Evolutionary conservation across 192 early-diverging fungal genomes (phyloP).

Genomic region (Podila epigama): DNA sequence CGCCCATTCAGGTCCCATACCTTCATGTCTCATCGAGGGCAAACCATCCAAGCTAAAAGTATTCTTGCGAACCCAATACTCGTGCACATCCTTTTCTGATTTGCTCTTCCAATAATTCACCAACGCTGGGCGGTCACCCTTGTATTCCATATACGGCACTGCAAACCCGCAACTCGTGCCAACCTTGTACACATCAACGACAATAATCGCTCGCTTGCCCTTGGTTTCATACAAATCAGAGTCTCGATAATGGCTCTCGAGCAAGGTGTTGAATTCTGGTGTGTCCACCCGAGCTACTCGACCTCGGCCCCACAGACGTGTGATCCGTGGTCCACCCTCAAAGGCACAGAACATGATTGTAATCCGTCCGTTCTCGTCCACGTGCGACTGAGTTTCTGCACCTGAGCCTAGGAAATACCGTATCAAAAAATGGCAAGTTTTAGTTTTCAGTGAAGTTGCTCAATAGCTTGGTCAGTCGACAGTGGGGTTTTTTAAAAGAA

Average conservation of each 20-base stretch:
- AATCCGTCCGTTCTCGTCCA: conserved; percentile 66
- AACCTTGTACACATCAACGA: conserved; percentile 56
- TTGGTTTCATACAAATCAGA: conserved; percentile 16
- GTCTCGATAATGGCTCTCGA: conserved; percentile 50
- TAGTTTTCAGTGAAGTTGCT: not conserved
- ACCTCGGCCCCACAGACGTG: conserved; percentile 63
- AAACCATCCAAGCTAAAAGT: conserved; percentile 60
- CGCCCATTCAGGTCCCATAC: conserved; percentile 2
- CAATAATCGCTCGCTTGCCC: conserved; percentile 62
- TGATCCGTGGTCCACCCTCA: conserved; percentile 67
- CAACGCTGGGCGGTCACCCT: conserved; percentile 53
- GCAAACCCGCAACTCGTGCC: conserved; percentile 64
- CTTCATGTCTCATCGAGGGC: conserved; percentile 31
- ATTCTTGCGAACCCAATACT: conserved; percentile 51
- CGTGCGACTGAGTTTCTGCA: conserved; percentile 65
- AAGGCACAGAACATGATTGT: conserved; percentile 73
- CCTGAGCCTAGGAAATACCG: conserved; percentile 32
- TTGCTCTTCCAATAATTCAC: conserved; percentile 50
- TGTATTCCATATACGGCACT: conserved; percentile 64
- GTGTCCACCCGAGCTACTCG: conserved; percentile 49
- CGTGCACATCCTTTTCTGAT: conserved; percentile 24
- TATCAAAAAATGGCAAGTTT: not conserved
- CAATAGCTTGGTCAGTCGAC: not conserved
- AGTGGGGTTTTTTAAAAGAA: not conserved
- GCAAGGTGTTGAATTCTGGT: conserved; percentile 52